These are phyloP conservation scores for Lasiosphaeriaceae sp. DNA, from an alignment of 495 filamentous ascomycete species.

Conservation along the genomic window DNA sequence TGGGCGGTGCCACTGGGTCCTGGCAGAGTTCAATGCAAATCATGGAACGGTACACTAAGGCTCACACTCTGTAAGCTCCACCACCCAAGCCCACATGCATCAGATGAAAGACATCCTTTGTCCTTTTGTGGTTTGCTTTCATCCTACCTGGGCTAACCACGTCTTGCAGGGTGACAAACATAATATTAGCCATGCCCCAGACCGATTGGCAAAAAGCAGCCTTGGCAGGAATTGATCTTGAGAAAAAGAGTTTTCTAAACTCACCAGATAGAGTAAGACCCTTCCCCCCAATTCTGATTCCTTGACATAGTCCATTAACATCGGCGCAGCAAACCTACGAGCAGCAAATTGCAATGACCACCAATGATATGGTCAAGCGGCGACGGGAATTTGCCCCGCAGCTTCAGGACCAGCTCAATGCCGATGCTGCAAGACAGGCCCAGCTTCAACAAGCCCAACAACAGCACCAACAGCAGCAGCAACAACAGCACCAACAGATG, in stretches of 20 bases:
- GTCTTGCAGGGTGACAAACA: slow-evolving; percentile 36
- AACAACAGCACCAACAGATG: slow-evolving; percentile 28
- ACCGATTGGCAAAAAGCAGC: slow-evolving; percentile 30
- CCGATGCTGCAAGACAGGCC: slow-evolving; percentile 40
- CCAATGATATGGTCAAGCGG: slow-evolving; percentile 34
- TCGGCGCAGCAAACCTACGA: slow-evolving; percentile 36
- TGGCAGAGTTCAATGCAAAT: slow-evolving; percentile 12
- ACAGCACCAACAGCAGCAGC: slow-evolving; percentile 26
- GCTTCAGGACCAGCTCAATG: slow-evolving; percentile 39
- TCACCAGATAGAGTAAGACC: slow-evolving; percentile 41
- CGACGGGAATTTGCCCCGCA: slow-evolving; percentile 39
- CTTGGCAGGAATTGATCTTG: slow-evolving; percentile 31
- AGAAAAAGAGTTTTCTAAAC: slow-evolving; percentile 39
- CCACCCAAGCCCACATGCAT: too few species aligned
- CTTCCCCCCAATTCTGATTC: neutral
- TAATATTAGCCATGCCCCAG: slow-evolving; percentile 34
- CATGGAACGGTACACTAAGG: slow-evolving; percentile 29
- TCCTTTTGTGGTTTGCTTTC: too few species aligned
- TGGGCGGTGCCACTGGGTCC: neutral
- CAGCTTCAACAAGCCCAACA: slow-evolving; percentile 32
- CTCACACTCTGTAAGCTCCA: slow-evolving; percentile 32
- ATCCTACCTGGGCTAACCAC: neutral
- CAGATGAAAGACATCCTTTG: too few species aligned
- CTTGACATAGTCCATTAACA: slow-evolving; percentile 9
- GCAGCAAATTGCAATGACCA: slow-evolving; percentile 22